Conservation (phyloP, 129 eudicot genomes). For the Helianthus annuus region HanXRQr2.0-SUNRISE NC_035447.2:6011353-6011852, state of each 20-base stretch:
- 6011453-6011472: neutral
- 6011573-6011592: neutral
- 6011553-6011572: neutral
- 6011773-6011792: no score
- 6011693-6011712: neutral
- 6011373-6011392: neutral
- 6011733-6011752: no score
- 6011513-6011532: no score
- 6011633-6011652: neutral
- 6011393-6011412: neutral
- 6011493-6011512: no score
- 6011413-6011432: neutral
- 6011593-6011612: neutral
- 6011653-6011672: constrained; percentile 6
- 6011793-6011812: constrained; percentile 1
- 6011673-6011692: constrained; percentile 5
- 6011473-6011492: neutral
- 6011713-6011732: no score
- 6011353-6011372: neutral
- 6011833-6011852: neutral
- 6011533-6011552: no score
- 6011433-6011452: neutral
- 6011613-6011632: neutral
- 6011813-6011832: neutral
- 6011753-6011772: no score